These are phyloP conservation scores for Geum urbanum DNA, from an alignment of 306 rosid species.

Conservation along the genomic window DNA sequence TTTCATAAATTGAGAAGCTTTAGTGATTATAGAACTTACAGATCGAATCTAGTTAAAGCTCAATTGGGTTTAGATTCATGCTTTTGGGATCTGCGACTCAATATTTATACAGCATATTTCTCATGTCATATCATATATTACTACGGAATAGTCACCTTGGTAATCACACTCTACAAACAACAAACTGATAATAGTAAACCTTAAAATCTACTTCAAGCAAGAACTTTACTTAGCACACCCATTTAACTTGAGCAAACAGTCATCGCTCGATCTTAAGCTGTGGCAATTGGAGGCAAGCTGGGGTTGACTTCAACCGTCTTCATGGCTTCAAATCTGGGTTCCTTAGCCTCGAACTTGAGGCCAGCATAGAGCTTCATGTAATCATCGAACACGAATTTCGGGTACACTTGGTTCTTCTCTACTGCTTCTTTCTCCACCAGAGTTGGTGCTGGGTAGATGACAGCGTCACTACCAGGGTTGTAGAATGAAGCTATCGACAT, in stretches of 20 bases:
- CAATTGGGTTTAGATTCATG: neutral
- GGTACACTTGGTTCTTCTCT: constrained; percentile 64
- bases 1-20: neutral
- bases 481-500: constrained; percentile 95
- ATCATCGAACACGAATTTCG: constrained; percentile 82
- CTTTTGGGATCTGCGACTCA: neutral
- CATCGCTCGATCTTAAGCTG: constrained; percentile 30
- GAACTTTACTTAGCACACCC: neutral
- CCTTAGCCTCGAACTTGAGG: constrained; percentile 75
- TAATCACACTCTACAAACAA: constrained; percentile 16
- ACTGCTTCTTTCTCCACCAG: constrained; percentile 60
- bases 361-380: constrained; percentile 80
- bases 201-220: neutral
- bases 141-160: constrained; percentile 9
- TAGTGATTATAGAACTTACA: neutral
- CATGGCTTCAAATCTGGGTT: constrained; percentile 84
- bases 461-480: constrained; percentile 87
- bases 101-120: neutral
- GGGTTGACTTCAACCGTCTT: constrained; percentile 42
- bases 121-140: constrained; percentile 6
- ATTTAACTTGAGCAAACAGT: neutral
- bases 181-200: constrained; percentile 2
- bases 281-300: constrained; percentile 55
- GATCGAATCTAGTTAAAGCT: neutral
- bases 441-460: constrained; percentile 72